Evolutionary conservation across 2,329 filamentous ascomycete species (phyloP), one percentile per base, ranked within the genome.

Genomic region (Phialophora expanda): DNA sequence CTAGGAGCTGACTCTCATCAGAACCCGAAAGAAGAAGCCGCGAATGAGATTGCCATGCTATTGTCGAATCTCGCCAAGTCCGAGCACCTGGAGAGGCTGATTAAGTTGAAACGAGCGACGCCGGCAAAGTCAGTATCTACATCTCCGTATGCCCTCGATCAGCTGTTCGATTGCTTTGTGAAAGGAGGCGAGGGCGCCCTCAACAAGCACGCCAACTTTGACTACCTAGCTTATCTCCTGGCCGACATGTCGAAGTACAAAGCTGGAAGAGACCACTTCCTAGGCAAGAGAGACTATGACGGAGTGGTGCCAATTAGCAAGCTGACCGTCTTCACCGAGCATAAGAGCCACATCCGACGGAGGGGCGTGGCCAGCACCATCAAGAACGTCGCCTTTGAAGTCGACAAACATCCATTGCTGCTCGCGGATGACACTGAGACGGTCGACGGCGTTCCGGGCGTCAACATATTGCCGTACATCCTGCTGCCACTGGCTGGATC

Each of bases 351-450:
- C 30, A 88, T 97, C 65, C 87, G 95, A 62, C 85, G 95, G 62
- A 92, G 92, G 73, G 95, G 95, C n/a, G 93, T 97, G n/a, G 94
- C 94, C 7, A 93, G 89, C 67, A 95, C 92, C 9, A 92, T 99
- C 76, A 98, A 98, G 78, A 99, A 99, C 75, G 87, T 91, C 32
- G 88, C 92, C 6, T 98, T 99, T 75, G 90, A 96, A 73, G 79
- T 94, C 5, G 79, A 86, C 2, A 85, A 89, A 0, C 94, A 98
- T 73, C 82, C 86, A 0, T 80, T 84, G 1, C 88, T 97, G 61
- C 79, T 97, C 54, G 84, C 86, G 0, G 87, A 90, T 59, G 86
- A 89, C 20, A 88, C 88, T 46, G 88, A 64, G 34, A 46, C 12
- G 22, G 14, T 67, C 17, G 61, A 65, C 22, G 65, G 51, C 17